Base-by-base conservation (phyloP, 2,329 filamentous ascomycete genomes). In the Cladosporium sphaerospermum region DNA sequence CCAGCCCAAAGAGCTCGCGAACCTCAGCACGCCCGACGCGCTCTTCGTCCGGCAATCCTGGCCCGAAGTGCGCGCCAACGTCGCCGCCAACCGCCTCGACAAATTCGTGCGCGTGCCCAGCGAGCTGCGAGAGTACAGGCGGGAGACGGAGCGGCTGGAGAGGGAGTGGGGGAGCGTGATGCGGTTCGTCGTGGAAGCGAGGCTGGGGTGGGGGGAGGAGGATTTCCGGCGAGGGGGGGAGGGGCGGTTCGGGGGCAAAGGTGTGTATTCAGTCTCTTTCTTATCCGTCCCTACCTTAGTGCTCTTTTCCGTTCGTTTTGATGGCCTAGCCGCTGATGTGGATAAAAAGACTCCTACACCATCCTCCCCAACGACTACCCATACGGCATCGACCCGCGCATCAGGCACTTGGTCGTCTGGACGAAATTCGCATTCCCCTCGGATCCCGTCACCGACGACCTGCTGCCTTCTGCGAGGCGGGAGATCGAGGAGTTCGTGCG, bases 331-430 rank as follows among this genome's bases (percentile, higher is more conserved):
- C 43, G 19, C 41, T 9, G 6, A 14, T 40, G 32, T 23, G 44
- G 9, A 49, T n/a, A 10, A 33, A 14, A 23, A 37, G 33, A 16
- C 40, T 34, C 40, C 64, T 72, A 85, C 62, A 89, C 83, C 68
- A 84, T 95, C 45, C 69, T 96, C 39, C 82, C 80, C 71, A 97
- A 97, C 66, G 91, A 97, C 76, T 96, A 90, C 88, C 92, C 92
- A 0, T 97, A 96, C 64, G 90, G 89, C 0, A 77, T 96, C 50
- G 89, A 93, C 62, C 66, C 75, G 44, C 77, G 80, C 48, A 91
- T 96, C 58, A 80, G 88, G 13, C 92, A 96, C 67, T 75, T 96
- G 2, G 88, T 96, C 4, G 83, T 96, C 10, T 97, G 92, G 92
- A 93, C 88, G 45, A 96, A 96, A 70, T 96, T 95, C 64, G 77